Percentiles rank a stretch among this genome's conserved stretches.
Conservation (phyloP, 495 filamentous ascomycete species). For the Penicillium goetzii region DNA sequence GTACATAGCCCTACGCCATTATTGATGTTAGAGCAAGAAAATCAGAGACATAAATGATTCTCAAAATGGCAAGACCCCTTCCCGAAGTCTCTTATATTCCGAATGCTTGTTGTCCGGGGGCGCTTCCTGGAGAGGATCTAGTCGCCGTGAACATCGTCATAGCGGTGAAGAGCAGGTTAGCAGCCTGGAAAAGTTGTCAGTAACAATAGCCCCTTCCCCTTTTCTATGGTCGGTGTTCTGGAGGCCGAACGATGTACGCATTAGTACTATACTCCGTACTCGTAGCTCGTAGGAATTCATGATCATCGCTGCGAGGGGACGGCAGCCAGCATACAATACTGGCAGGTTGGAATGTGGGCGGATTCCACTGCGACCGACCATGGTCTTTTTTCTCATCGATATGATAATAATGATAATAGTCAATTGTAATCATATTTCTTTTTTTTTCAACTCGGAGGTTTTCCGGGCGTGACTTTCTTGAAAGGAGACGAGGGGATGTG, state of each 20-base stretch:
- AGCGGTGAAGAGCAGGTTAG: neutral
- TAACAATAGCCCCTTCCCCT: neutral
- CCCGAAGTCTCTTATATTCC: neutral
- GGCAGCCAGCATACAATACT: slow-evolving; percentile 11
- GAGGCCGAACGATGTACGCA: neutral
- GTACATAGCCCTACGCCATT: slow-evolving; percentile 4
- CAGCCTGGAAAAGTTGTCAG: neutral
- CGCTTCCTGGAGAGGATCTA: neutral
- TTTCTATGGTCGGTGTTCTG: neutral
- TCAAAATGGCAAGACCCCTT: neutral
- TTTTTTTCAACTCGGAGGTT: slow-evolving; percentile 16
- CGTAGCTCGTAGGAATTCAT: neutral
- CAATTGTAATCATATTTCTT: neutral
- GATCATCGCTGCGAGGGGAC: slow-evolving; percentile 16
- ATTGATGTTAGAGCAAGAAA: slow-evolving; percentile 1
- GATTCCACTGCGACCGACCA: slow-evolving; percentile 22
- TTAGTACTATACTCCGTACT: neutral
- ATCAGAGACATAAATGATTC: neutral
- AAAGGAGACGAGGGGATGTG: neutral
- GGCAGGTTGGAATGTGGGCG: slow-evolving; percentile 22
- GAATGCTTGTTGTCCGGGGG: neutral
- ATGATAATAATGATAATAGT: neutral
- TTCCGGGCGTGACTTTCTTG: slow-evolving; percentile 13
- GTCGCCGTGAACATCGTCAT: neutral
- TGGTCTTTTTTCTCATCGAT: neutral